phyloP scores from a whole-genome alignment of 345 rosid species.

The Laguncularia racemosa region DNA sequence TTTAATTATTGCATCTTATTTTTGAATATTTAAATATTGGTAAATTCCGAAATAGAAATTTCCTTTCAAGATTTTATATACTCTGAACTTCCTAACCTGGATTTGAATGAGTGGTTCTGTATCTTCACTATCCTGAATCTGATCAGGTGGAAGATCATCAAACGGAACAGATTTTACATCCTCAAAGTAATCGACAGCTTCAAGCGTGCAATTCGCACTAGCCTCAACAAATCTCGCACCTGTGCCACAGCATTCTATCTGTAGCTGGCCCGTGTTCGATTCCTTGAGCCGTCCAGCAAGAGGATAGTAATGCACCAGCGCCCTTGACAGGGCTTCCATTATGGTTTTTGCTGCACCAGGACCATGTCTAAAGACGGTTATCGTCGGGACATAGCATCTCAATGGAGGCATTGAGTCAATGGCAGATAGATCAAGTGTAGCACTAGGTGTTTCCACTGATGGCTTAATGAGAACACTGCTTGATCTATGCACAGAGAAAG shows the following conservation, averaged over 20 bases:
- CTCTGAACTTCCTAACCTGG: slow-evolving; percentile 29
- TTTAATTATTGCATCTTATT: too few relatives aligned
- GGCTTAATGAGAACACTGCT: slow-evolving; percentile 29
- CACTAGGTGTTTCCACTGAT: slow-evolving; percentile 25
- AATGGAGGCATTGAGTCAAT: slow-evolving; percentile 40
- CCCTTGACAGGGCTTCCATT: slow-evolving; percentile 38
- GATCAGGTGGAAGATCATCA: slow-evolving; percentile 39
- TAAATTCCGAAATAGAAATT: too few relatives aligned
- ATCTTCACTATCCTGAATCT: slow-evolving; percentile 17
- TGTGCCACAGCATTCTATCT: slow-evolving; percentile 33
- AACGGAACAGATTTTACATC: slow-evolving; percentile 19
- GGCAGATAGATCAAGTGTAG: slow-evolving; percentile 32
- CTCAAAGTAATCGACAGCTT: slow-evolving; percentile 30
- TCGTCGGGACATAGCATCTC: slow-evolving; percentile 42
- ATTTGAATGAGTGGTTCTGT: slow-evolving; percentile 51
- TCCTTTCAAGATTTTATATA: background rate
- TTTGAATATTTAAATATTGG: too few relatives aligned
- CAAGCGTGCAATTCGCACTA: slow-evolving; percentile 22
- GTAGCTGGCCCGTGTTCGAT: slow-evolving; percentile 23
- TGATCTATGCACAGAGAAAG: slow-evolving; percentile 27
- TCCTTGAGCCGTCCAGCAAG: slow-evolving; percentile 43
- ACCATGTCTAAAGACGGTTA: slow-evolving; percentile 37
- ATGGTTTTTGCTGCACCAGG: slow-evolving; percentile 35
- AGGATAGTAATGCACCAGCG: slow-evolving; percentile 51
- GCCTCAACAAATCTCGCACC: slow-evolving; percentile 51